Base-by-base conservation (phyloP, 1,139 yeast genomes). In the Saccharomyces hybrid region DNA sequence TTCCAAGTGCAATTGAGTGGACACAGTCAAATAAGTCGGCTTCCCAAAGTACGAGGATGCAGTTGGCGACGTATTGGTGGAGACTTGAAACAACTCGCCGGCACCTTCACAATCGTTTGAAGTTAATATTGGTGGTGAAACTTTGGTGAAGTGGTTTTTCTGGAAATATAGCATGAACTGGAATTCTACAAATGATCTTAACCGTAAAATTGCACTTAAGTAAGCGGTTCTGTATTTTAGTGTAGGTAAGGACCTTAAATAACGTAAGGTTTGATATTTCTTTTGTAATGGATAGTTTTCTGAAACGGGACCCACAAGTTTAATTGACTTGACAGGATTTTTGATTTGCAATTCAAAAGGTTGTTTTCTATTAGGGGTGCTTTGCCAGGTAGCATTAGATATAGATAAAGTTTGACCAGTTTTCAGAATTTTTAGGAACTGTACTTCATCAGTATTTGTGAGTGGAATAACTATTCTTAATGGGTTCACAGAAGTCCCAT, bases 51-150 rank as follows among this genome's bases (percentile, higher is more conserved):
- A 90, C 34, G 62, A 62, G 23, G 23, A 19, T 19, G 23, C 23
- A 19, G 23, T 19, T 19, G 23, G 23, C 23, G 23, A 19, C 23
- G 23, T 19, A 19, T 29, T 56, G 3, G 48, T 46, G 11, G 42
- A 61, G 57, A 28, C 80, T 71, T 60, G 77, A 60, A 93, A 93
- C 58, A 87, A 81, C 67, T 93, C 98, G 2, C 99, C 98, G 0
- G 97, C 98, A 16, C 99, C 99, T 73, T 95, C 99, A 68, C 99
- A 93, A 68, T 95, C 99, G 1, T 96, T 83, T 8, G 89, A 77
- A 0, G 99, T 93, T 28, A 91, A 73, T 19, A 91, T 65, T 2
- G 99, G 99, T 1, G 98, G 95, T 27, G 83, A 76, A 0, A 88
- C 91, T 70, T 89, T 93, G n/a, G 77, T 73, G 61, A 87, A 89